These are phyloP conservation scores for Myxozyma sirexii DNA, from an alignment of 805 yeast species.

Conservation along the genomic window DNA sequence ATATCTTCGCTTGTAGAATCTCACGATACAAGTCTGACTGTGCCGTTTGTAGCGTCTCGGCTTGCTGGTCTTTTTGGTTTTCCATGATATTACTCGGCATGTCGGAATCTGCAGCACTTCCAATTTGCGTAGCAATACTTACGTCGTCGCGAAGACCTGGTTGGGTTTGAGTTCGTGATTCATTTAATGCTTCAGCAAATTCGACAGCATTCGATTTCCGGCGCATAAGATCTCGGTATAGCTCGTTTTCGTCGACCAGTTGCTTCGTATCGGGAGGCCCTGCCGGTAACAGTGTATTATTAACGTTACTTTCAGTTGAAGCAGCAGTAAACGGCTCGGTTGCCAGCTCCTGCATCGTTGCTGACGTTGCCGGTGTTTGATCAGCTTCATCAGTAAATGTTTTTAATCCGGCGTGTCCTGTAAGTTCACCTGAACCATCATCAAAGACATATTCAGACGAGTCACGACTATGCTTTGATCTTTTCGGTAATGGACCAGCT, in stretches of 20 bases:
- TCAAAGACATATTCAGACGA: constrained; percentile 16
- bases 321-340: background rate
- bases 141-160: constrained; percentile 11
- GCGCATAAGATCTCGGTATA: constrained; percentile 22
- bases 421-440: background rate
- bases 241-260: constrained; percentile 23
- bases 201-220: constrained; percentile 10
- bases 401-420: background rate
- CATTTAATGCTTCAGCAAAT: background rate
- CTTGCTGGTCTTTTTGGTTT: constrained; percentile 13
- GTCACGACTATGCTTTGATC: constrained; percentile 14
- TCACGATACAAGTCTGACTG: constrained; percentile 26
- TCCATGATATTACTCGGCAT: background rate
- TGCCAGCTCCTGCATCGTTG: background rate
- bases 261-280: constrained; percentile 1
- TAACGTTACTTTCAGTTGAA: background rate
- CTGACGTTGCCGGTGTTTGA: background rate
- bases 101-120: constrained; percentile 23
- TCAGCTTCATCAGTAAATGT: background rate
- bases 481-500: constrained; percentile 32
- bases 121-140: constrained; percentile 29
- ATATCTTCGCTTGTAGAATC: constrained; percentile 21
- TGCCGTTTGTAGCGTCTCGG: constrained; percentile 18
- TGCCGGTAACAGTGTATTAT: background rate
- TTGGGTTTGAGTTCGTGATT: background rate